A percentile compares a stretch with the other conserved stretches of the same genome.
Evolutionary conservation across 306 rosid species (phyloP).

Genomic region (Dalbergia oliveri): DNA sequence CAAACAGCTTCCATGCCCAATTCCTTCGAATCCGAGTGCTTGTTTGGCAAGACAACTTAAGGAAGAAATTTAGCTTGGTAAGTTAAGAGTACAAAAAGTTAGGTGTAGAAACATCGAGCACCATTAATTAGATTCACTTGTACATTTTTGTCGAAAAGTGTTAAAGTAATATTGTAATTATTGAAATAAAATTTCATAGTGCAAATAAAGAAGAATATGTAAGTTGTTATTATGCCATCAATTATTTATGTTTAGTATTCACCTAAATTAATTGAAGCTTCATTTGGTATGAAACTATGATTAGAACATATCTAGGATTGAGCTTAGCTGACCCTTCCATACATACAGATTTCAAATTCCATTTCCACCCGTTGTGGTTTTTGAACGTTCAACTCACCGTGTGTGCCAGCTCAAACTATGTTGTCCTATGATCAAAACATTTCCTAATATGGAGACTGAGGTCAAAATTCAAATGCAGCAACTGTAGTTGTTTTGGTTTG

Average conservation of each 20-base stretch:
- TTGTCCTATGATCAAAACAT: constrained; percentile 4
- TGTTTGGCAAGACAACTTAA: background rate
- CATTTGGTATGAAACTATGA: constrained; percentile 23
- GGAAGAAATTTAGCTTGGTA: background rate
- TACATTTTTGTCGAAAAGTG: background rate
- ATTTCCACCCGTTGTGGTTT: background rate
- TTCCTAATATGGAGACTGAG: background rate
- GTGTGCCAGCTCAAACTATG: constrained; percentile 23
- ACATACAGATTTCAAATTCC: background rate
- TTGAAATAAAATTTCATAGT: no score
- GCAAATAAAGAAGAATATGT: background rate
- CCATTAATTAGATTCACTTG: background rate
- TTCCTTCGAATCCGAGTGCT: background rate
- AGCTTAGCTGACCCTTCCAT: background rate
- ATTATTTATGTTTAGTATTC: background rate
- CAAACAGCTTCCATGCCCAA: background rate
- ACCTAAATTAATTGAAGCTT: background rate
- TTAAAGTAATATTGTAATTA: background rate
- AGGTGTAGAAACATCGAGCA: background rate
- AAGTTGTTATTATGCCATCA: background rate
- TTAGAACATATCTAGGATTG: background rate
- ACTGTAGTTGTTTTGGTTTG: background rate
- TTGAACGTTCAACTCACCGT: constrained; percentile 14
- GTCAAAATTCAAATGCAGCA: constrained; percentile 37
- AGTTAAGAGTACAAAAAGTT: background rate